Evolutionary conservation across 2,329 filamentous ascomycete genomes (phyloP), one percentile per base, ranked within the genome.

Genomic region (Fusarium hostae): DNA sequence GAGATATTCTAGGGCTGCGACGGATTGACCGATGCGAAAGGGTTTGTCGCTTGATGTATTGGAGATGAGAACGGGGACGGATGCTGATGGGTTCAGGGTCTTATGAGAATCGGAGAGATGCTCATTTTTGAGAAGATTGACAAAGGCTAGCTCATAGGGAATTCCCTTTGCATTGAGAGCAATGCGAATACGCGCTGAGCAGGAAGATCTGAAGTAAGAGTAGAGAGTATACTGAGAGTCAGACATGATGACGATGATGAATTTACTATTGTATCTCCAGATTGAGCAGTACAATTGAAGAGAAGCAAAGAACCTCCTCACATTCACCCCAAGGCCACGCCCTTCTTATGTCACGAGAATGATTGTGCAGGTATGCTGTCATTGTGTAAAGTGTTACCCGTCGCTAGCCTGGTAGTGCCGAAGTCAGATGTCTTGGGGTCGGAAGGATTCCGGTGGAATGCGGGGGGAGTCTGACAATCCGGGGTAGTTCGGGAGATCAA

Each of bases 191-290:
- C 89, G 86, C 1, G 86, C 88, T 2, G 88, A 87, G 80, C 88
- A 91, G 20, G 88, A 90, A 51, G 89, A 91, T 68, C 87, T 84
- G 79, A 87, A 90, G 80, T 90, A 91, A 66, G 84, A 86, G 81
- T 91, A 85, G 13, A 91, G 84, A 3, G 79, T 82, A 74, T 80
- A 83, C 3, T 63, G 44, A 40, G 59, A 12, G 4, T 72, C 64
- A 2, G 73, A 26, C 78, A 79, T 79, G 9, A 34, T 70, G 61
- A 37, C 11, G 3, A 9, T 18, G n/a, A n/a, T n/a, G n/a, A n/a
- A n/a, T n/a, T n/a, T n/a, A n/a, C n/a, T n/a, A n/a, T n/a, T n/a
- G n/a, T n/a, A n/a, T n/a, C n/a, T n/a, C n/a, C n/a, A n/a, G n/a
- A n/a, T n/a, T 26, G 4, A 20, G 15, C 5, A n/a, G 5, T 20